Conservation (phyloP, 208 protist species). For the Acanthamoeba lenticulata region DNA sequence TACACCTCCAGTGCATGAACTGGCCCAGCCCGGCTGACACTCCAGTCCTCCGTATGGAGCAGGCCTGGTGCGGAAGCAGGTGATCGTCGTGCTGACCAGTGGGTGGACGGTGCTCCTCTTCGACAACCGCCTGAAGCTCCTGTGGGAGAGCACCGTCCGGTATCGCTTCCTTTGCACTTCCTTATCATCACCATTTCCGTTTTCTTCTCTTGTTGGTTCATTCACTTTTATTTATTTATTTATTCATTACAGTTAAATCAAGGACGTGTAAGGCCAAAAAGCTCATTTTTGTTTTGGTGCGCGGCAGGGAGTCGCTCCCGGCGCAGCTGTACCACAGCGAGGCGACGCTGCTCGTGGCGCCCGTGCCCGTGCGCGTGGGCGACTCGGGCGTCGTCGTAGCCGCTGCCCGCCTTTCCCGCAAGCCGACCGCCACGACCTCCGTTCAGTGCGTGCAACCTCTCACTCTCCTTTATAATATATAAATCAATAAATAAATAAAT, state of each 20-base stretch:
- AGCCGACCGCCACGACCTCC: neutral
- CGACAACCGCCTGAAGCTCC: conserved; percentile 69
- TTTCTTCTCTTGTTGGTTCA: conserved; percentile 21
- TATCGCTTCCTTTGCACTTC: neutral
- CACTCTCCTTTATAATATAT: too few species aligned
- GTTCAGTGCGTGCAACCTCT: neutral
- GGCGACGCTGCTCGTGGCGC: conserved; percentile 58
- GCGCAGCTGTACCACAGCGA: conserved; percentile 61
- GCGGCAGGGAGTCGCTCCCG: neutral
- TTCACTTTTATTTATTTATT: too few species aligned
- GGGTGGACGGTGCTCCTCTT: conserved; percentile 73
- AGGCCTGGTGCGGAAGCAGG: conserved; percentile 15
- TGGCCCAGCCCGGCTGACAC: too few species aligned
- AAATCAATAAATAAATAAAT: too few species aligned
- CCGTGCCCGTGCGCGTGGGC: neutral
- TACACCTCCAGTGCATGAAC: too few species aligned
- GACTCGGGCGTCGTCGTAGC: conserved; percentile 16
- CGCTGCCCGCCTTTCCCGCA: conserved; percentile 9
- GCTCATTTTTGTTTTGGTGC: too few species aligned
- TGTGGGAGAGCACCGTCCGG: conserved; percentile 74
- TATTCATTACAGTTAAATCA: too few species aligned
- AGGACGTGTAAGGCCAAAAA: too few species aligned
- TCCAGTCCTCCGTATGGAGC: too few species aligned
- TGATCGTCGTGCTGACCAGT: conserved; percentile 75
- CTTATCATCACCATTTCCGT: neutral